Conservation (phyloP, 1,139 yeast species). For the Lodderomyces oxycetoniae region DNA sequence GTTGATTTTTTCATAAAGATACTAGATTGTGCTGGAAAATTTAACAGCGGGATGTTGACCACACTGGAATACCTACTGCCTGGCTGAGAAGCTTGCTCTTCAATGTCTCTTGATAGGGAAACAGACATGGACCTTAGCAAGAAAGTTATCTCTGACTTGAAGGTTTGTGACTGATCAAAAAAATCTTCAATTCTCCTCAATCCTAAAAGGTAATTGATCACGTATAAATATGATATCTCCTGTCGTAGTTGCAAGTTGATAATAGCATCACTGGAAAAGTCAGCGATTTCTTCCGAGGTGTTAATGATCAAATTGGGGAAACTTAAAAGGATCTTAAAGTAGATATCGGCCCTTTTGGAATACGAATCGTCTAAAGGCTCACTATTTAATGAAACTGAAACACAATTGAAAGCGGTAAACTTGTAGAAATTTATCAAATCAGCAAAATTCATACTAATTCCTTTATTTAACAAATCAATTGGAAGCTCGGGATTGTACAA, state of each 20-base stretch:
- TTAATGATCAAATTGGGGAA: slow-evolving; percentile 31
- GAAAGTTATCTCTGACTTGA: slow-evolving; percentile 20
- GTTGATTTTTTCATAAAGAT: slow-evolving; percentile 16
- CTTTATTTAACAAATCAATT: slow-evolving; percentile 16
- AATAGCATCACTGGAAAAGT: slow-evolving; percentile 7
- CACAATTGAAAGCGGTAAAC: slow-evolving; percentile 27
- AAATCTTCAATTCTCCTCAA: slow-evolving; percentile 21
- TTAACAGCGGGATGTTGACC: slow-evolving; percentile 16
- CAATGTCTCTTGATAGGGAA: slow-evolving; percentile 24
- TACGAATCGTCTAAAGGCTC: slow-evolving; percentile 11
- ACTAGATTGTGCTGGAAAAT: no score
- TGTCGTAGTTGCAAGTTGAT: slow-evolving; percentile 23
- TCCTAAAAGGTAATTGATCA: slow-evolving; percentile 25
- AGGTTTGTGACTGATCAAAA: slow-evolving; percentile 17
- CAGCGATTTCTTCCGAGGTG: no score
- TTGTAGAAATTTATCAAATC: slow-evolving; percentile 26
- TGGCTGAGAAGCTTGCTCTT: slow-evolving; percentile 23
- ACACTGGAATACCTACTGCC: slow-evolving; percentile 23
- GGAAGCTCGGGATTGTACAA: slow-evolving; percentile 22
- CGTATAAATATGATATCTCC: slow-evolving; percentile 31
- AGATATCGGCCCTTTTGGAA: slow-evolving; percentile 20
- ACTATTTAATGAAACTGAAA: slow-evolving; percentile 6
- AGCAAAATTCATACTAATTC: slow-evolving; percentile 15
- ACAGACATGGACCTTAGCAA: slow-evolving; percentile 20
- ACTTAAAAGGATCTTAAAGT: slow-evolving; percentile 22